Conservation (phyloP, 352 stramenopile genomes). For the Pythium folliculosum region DNA sequence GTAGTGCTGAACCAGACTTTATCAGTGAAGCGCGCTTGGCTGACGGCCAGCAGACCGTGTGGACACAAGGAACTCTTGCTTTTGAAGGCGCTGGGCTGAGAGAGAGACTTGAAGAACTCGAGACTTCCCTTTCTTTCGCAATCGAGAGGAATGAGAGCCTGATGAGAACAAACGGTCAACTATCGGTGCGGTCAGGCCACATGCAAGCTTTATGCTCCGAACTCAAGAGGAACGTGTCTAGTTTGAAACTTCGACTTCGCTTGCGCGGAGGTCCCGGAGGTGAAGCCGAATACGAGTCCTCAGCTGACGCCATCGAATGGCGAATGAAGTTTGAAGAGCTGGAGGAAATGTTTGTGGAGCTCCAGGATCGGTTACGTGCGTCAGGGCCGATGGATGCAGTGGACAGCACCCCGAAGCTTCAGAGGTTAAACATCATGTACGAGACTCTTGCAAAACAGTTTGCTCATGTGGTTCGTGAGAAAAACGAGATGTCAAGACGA, state of each 20-base stretch:
- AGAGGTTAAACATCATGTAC: constrained; percentile 74
- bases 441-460: constrained; percentile 65
- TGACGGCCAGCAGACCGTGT: neutral
- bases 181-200: constrained; percentile 57
- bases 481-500: constrained; percentile 68
- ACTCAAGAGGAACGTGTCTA: constrained; percentile 58
- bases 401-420: constrained; percentile 38
- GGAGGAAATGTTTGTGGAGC: constrained; percentile 52
- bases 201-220: constrained; percentile 52
- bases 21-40: constrained; percentile 7
- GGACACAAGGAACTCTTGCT: neutral
- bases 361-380: constrained; percentile 47
- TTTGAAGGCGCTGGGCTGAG: constrained; percentile 20
- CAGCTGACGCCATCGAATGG: constrained; percentile 79
- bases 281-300: constrained; percentile 58
- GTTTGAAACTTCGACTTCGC: constrained; percentile 61
- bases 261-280: constrained; percentile 28
- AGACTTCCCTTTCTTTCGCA: constrained; percentile 58
- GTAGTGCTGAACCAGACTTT: constrained; percentile 1
- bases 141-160: constrained; percentile 62
- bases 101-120: constrained; percentile 57
- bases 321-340: constrained; percentile 83
- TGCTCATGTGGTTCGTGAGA: constrained; percentile 66
- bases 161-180: constrained; percentile 53
- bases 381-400: constrained; percentile 1